Evolutionary conservation across 176 grass and related monocot species (phyloP), one percentile per base, ranked within the genome.

Genomic region (Oryza officinalis): DNA sequence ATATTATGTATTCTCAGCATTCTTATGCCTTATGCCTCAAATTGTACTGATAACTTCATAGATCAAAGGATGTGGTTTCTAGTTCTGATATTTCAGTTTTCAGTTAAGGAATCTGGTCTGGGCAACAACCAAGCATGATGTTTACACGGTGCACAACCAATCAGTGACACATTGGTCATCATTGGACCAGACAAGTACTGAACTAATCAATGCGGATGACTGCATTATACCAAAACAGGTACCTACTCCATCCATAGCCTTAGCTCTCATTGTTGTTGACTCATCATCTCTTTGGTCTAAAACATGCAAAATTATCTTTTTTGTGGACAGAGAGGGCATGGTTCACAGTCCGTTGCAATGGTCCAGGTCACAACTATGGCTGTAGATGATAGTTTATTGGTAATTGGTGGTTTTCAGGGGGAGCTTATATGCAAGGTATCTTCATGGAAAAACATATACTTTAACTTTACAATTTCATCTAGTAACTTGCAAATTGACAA

Each of bases 401-500:
- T 84, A 18, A 77, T 88, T 78, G 96, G 96, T 90, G 96, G 96
- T 69, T 99, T 96, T 80, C 96, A 88, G 14, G 96, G 96, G 38
- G 93, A 99, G 84, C 80, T 99, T 86, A 96, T 99, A 82, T 99
- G 93, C 85, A 96, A 99, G 91, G 93, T 99, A 87, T 68, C 63
- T 28, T 25, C 59, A 63, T 74, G 67, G 13, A 32, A 50, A 79
- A 63, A 27, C 75, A 27, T 65, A 30, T 33, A 60, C 25, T 74
- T 52, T 10, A 32, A 68, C 12, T 41, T 22, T 68, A 60, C 26
- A 22, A 5, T 46, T 22, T 52, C 61, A 28, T 86, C 45, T 61
- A 47, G 23, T 60, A 37, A 79, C 30, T 75, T 50, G 3, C 75
- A 28, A 54, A 31, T 45, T 67, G 57, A 79, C 14, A 71, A 40